Evolutionary conservation across 1,284 basidiomycete genomes (phyloP), one percentile per base, ranked within the genome.

Genomic region (Heliocybe sulcata): DNA sequence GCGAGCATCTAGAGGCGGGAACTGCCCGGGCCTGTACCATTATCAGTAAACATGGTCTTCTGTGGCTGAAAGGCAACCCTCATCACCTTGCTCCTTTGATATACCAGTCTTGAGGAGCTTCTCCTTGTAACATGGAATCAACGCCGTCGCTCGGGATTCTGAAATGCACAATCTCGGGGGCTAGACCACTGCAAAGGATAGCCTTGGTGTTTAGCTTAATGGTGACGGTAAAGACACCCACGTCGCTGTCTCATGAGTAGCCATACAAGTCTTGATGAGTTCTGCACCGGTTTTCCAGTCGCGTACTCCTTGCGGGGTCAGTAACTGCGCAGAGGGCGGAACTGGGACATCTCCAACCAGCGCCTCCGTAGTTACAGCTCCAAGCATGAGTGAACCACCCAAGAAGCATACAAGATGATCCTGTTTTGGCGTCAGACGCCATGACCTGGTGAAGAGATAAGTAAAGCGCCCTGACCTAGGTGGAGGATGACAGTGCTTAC

Each of bases 361-460:
- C 0, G 82, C 74, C 10, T 83, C 81, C 0, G 85, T 79, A 29
- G 84, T 85, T 1, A 88, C 89, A 12, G 94, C 89, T 20, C 95
- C 94, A 4, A 98, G 81, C 78, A 98, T 87, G 61, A 98, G 81
- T 1, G 90, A 90, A 3, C 94, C 94, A 33, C 89, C 94, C 48
- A 98, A 73, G 83, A 98, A 98, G 71, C 95, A 98, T 1, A 93
- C 94, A 20, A 98, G 81, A 68, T 98, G 95, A 67, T 98, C 95
- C 73, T 98, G 95, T 69, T 97, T 96, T 14, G 90, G 88, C 1
- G 79, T 74, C 14, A 90, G 72, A 23, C 77, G 76, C 90, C 89
- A 93, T 53, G 72, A 69, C 27, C 88, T 90, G 61, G 12, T 33
- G 23, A 26, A 45, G 52, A 57, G 56, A 53, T 60, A 56, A 38